phyloP scores from a whole-genome alignment of 495 filamentous ascomycete species.

The Tetracladium marchalianum region DNA sequence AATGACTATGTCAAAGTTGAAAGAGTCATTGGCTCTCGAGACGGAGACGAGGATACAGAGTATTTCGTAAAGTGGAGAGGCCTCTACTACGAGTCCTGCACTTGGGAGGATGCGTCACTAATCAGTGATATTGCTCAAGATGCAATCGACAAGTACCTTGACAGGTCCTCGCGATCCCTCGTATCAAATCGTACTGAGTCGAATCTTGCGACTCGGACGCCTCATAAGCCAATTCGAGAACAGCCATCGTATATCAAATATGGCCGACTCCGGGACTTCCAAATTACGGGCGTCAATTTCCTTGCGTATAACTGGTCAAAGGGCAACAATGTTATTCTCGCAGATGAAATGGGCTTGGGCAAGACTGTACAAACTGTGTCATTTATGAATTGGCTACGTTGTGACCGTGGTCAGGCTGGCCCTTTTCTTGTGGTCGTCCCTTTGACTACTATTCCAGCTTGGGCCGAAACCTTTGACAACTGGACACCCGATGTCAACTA shows the following conservation, averaged over 20 bases:
- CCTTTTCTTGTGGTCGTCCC: slow-evolving; percentile 95
- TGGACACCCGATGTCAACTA: slow-evolving; percentile 98
- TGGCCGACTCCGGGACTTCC: slow-evolving; percentile 86
- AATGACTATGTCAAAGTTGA: slow-evolving; percentile 84
- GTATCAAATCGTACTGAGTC: slow-evolving; percentile 66
- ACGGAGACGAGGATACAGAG: slow-evolving; percentile 62
- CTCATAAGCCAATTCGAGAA: slow-evolving; percentile 59
- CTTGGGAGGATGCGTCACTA: slow-evolving; percentile 77
- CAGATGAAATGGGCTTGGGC: slow-evolving; percentile 96
- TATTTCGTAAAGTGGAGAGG: slow-evolving; percentile 93
- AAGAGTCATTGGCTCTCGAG: slow-evolving; percentile 72
- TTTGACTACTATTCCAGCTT: slow-evolving; percentile 90
- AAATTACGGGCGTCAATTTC: slow-evolving; percentile 89
- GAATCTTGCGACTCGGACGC: slow-evolving; percentile 58
- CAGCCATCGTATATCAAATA: slow-evolving; percentile 79
- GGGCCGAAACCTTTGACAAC: slow-evolving; percentile 94
- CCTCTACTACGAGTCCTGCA: slow-evolving; percentile 81
- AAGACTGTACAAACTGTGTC: slow-evolving; percentile 98
- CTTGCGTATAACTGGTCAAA: slow-evolving; percentile 89
- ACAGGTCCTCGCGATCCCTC: slow-evolving; percentile 66
- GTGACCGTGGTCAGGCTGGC: slow-evolving; percentile 79
- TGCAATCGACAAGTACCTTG: slow-evolving; percentile 83
- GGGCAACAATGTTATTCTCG: slow-evolving; percentile 86
- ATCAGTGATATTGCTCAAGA: slow-evolving; percentile 68
- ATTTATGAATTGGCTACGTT: slow-evolving; percentile 96